These are phyloP conservation scores for Incumbomyces lentus DNA, from an alignment of 2,329 filamentous ascomycete species.

Conservation along the genomic window DNA sequence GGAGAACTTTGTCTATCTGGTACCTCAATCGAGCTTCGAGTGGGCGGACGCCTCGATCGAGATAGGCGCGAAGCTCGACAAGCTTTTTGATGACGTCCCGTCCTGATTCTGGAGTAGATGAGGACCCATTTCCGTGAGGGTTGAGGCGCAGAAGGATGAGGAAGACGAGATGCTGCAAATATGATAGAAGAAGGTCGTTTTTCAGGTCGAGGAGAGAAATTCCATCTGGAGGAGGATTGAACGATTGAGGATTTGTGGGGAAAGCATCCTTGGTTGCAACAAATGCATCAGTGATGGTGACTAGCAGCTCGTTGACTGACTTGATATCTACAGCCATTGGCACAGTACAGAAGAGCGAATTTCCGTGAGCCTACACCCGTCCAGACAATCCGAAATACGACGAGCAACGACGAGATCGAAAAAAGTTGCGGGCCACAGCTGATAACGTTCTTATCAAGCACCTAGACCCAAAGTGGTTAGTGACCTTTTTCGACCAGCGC, in stretches of 20 bases:
- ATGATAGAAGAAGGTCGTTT: constrained; percentile 93
- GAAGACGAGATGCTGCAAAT: constrained; percentile 88
- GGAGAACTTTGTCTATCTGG: constrained; percentile 88
- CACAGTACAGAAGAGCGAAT: no score
- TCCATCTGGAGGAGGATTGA: constrained; percentile 65
- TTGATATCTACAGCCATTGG: constrained; percentile 14
- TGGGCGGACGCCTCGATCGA: constrained; percentile 85
- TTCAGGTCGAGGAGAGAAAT: constrained; percentile 93
- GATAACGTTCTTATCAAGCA: no score
- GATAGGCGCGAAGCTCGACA: constrained; percentile 80
- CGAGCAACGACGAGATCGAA: no score
- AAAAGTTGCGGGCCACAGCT: no score
- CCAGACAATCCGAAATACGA: no score
- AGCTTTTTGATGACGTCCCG: constrained; percentile 72
- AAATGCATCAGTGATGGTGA: constrained; percentile 14
- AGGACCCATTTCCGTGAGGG: constrained; percentile 26
- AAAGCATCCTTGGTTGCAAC: constrained; percentile 13
- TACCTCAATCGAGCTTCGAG: constrained; percentile 86
- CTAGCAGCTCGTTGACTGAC: constrained; percentile 8
- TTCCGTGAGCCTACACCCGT: no score
- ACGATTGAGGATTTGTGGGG: constrained; percentile 46
- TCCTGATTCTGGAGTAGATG: constrained; percentile 32
- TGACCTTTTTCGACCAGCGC: no score
- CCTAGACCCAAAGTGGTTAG: no score
- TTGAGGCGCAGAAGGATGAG: constrained; percentile 73